phyloP scores from a whole-genome alignment of 768 basidiomycete genomes.

The Lactifluus pinguis region DNA sequence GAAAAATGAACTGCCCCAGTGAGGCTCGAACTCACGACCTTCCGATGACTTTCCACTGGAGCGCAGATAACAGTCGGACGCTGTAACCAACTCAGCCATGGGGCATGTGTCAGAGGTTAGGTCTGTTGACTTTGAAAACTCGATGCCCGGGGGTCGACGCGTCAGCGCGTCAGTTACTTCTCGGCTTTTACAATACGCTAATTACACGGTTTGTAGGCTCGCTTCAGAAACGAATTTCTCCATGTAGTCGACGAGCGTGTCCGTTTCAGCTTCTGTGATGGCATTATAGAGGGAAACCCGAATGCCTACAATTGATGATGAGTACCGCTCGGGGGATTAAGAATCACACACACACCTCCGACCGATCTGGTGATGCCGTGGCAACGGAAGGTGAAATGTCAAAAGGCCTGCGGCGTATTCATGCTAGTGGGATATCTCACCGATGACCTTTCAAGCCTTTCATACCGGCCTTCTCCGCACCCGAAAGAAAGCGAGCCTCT shows the following conservation, averaged over 20 bases:
- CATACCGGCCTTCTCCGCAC: conserved; percentile 73
- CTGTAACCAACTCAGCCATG: conserved; percentile 74
- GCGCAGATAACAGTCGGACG: conserved; percentile 56
- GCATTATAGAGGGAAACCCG: conserved; percentile 88
- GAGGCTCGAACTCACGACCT: conserved; percentile 66
- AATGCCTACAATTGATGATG: conserved; percentile 39
- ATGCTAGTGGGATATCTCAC: conserved; percentile 32
- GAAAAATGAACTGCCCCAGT: conserved; percentile 39
- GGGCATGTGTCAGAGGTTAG: conserved; percentile 31
- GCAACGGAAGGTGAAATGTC: neutral
- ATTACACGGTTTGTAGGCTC: neutral
- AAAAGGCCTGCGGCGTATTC: neutral
- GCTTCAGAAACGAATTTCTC: conserved; percentile 36
- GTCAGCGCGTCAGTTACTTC: neutral
- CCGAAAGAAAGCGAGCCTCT: conserved; percentile 67
- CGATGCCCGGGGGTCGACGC: neutral
- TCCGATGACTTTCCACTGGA: conserved; percentile 35
- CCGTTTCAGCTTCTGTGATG: conserved; percentile 64
- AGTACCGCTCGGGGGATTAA: neutral
- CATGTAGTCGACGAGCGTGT: conserved; percentile 51
- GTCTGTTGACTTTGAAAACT: neutral
- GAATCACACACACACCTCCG: conserved; percentile 12
- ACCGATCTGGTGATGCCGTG: conserved; percentile 14
- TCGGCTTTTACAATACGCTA: neutral
- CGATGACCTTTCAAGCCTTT: conserved; percentile 89